A percentile compares a stretch with the other conserved stretches of the same genome.
phyloP scores from a whole-genome alignment of 2,329 filamentous ascomycete species.

The Ceratocystis destructans region DNA sequence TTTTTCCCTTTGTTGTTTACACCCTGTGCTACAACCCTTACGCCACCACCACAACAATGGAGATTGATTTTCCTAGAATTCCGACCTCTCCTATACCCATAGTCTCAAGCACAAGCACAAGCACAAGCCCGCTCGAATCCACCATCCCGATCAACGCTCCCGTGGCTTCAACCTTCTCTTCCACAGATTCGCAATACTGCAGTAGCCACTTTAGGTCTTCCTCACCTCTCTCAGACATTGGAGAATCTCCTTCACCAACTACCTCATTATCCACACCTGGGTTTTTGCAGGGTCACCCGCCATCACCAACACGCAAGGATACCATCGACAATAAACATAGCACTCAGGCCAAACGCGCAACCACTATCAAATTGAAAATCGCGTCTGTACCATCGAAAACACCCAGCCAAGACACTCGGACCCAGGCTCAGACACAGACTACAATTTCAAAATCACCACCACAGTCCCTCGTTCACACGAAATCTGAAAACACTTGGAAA shows the following conservation, averaged over 20 bases:
- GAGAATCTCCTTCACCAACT: slow-evolving; percentile 39
- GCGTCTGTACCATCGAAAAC: background rate
- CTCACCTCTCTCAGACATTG: slow-evolving; percentile 42
- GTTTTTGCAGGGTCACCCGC: background rate
- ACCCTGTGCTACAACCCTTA: background rate
- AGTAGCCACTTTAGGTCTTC: slow-evolving; percentile 32
- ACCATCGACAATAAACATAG: background rate
- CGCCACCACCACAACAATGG: slow-evolving; percentile 7
- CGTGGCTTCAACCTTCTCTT: background rate
- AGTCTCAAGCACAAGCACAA: background rate
- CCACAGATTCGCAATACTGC: background rate
- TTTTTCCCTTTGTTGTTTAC: background rate
- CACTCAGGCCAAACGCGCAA: background rate
- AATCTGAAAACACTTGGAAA: slow-evolving; percentile 13
- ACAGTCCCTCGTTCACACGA: background rate
- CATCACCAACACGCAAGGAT: background rate
- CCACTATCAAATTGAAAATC: background rate
- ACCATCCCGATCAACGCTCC: background rate
- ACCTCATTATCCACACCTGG: slow-evolving; percentile 20
- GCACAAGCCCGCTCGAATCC: slow-evolving; percentile 6
- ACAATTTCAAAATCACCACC: background rate
- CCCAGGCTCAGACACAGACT: background rate
- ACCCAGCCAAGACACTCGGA: background rate
- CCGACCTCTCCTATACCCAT: slow-evolving; percentile 2
- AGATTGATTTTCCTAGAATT: slow-evolving; percentile 14